Percentiles rank a stretch among this genome's conserved stretches.
These are phyloP conservation scores for Rubia peregrina DNA, from an alignment of 305 asterid species.

Conservation along the genomic window DNA sequence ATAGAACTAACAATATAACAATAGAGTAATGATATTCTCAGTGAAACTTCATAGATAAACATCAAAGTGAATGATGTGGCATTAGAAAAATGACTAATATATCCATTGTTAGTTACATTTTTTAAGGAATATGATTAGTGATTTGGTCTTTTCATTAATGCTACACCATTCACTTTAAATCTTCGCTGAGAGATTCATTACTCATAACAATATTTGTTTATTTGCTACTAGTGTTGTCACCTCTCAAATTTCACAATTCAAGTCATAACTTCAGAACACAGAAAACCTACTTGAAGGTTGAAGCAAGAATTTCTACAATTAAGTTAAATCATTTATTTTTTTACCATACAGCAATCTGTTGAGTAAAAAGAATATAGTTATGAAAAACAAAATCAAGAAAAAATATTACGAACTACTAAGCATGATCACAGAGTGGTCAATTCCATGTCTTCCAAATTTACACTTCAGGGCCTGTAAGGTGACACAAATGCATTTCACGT, in stretches of 20 bases:
- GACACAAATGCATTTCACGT: background rate
- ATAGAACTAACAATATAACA: background rate
- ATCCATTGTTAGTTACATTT: no score
- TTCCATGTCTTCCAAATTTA: background rate
- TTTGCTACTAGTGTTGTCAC: background rate
- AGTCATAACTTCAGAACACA: background rate
- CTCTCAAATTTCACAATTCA: background rate
- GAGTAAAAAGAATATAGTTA: background rate
- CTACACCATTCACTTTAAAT: no score
- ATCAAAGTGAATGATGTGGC: no score
- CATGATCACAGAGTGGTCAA: background rate
- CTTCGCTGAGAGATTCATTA: no score
- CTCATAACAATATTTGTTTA: background rate
- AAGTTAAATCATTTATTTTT: background rate
- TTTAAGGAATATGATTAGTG: no score
- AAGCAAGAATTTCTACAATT: background rate
- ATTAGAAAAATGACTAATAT: no score
- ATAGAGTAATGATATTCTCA: no score
- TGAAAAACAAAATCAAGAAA: background rate
- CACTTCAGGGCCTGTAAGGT: background rate
- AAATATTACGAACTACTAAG: background rate
- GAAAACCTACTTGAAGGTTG: background rate
- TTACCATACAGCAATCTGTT: background rate
- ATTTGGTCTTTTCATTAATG: no score
- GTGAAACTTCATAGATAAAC: no score